Evolutionary conservation across 169 alveolate species (phyloP).

Genomic region (Eimeria praecox): DNA sequence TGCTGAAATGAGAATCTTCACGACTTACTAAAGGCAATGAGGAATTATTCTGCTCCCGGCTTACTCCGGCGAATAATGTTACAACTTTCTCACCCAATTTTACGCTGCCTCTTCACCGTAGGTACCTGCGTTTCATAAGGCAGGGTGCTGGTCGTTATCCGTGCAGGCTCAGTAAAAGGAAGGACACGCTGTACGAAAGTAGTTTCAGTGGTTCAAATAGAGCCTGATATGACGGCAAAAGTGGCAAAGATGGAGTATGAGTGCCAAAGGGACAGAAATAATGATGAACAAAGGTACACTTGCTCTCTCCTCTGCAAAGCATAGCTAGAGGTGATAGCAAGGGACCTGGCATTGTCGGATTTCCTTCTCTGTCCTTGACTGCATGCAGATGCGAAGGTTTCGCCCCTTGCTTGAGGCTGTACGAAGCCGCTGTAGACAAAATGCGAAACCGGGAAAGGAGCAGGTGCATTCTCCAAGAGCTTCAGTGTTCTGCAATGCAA

Average conservation of each 20-base stretch:
- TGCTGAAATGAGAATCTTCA: not conserved
- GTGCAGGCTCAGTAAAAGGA: not conserved
- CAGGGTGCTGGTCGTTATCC: too few species aligned
- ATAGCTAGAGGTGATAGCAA: not conserved
- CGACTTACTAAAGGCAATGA: too few species aligned
- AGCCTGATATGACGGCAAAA: not conserved
- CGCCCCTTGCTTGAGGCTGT: slow-evolving; percentile 41
- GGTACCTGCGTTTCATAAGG: not conserved
- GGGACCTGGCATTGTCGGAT: not conserved
- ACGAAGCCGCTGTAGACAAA: slow-evolving; percentile 24
- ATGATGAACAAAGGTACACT: not conserved
- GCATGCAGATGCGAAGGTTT: not conserved
- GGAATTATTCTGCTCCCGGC: not conserved
- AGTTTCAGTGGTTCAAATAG: not conserved
- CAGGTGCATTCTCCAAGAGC: slow-evolving; percentile 33
- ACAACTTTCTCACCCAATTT: not conserved
- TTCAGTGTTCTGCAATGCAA: not conserved
- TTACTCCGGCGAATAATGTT: not conserved
- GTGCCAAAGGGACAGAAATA: not conserved
- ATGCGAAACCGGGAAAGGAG: slow-evolving; percentile 43
- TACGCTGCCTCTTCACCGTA: not conserved
- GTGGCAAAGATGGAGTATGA: not conserved
- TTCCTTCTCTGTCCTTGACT: not conserved
- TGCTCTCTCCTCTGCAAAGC: not conserved
- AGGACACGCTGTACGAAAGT: not conserved